phyloP scores from a whole-genome alignment of 441 rosid genomes.

The Mallotus repandus region DNA sequence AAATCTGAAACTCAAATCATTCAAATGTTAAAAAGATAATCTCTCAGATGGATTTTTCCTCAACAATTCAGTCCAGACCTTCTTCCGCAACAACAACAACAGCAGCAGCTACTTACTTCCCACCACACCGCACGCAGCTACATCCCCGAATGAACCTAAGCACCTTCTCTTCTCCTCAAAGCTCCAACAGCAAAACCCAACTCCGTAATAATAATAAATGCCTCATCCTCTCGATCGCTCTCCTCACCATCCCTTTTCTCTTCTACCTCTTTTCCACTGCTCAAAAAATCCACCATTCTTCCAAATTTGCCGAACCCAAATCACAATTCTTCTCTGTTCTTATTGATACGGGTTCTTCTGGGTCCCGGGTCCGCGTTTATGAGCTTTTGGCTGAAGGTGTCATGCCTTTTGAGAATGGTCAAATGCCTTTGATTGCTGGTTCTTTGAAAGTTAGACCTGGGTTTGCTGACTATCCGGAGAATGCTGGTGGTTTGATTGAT shows the following conservation, averaged over 20 bases:
- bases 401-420: constrained; percentile 25
- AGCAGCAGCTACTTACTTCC: constrained; percentile 26
- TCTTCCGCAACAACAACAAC: constrained; percentile 15
- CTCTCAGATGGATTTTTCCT: constrained; percentile 33
- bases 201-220: constrained; percentile 15
- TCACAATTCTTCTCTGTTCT: constrained; percentile 31
- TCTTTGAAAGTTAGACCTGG: constrained; percentile 27
- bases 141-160: constrained; percentile 49
- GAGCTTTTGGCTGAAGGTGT: constrained; percentile 38
- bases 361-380: constrained; percentile 32
- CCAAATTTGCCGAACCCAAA: constrained; percentile 37
- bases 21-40: neutral
- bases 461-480: constrained; percentile 21
- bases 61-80: constrained; percentile 32
- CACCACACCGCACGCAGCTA: constrained; percentile 51
- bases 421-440: constrained; percentile 28
- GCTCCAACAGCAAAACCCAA: constrained; percentile 18
- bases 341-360: constrained; percentile 29
- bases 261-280: constrained; percentile 42
- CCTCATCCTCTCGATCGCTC: constrained; percentile 27
- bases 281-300: constrained; percentile 38
- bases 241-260: constrained; percentile 36
- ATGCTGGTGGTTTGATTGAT: constrained; percentile 27
- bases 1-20: neutral
- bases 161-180: constrained; percentile 15